A percentile compares a stretch with the other conserved stretches of the same genome.
These are phyloP conservation scores for Nicotiana otophora DNA, from an alignment of 257 asterid species.

Conservation along the genomic window DNA sequence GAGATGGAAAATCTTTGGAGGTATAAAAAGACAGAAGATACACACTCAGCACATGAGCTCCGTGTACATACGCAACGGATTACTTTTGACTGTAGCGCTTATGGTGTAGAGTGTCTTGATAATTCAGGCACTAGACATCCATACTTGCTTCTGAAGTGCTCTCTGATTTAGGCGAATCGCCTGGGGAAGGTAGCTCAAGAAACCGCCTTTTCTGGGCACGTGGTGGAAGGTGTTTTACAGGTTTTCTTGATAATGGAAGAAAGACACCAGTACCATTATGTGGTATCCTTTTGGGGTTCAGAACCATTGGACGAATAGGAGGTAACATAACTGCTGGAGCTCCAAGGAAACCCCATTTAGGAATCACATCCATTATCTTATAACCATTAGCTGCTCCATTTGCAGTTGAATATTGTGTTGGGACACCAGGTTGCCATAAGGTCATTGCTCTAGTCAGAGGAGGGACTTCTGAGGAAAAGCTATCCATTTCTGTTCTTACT, in stretches of 20 bases:
- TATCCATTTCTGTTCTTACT: constrained; percentile 48
- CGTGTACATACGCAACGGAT: background rate
- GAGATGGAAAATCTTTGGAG: background rate
- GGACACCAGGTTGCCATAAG: constrained; percentile 71
- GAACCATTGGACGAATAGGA: constrained; percentile 4
- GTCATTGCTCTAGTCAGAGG: constrained; percentile 47
- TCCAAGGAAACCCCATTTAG: constrained; percentile 38
- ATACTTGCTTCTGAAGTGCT: constrained; percentile 5
- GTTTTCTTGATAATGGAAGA: constrained; percentile 12
- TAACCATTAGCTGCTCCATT: constrained; percentile 19
- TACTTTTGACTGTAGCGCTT: background rate
- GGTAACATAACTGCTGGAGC: constrained; percentile 48
- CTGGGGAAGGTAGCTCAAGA: constrained; percentile 10
- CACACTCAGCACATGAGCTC: background rate
- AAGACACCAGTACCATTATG: constrained; percentile 14
- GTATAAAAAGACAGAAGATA: background rate
- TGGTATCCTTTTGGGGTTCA: constrained; percentile 6
- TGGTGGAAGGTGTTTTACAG: constrained; percentile 12
- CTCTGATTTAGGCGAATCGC: constrained; percentile 4
- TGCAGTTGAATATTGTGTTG: constrained; percentile 37
- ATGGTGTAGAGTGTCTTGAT: background rate
- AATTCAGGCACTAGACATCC: background rate
- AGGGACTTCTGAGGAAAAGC: constrained; percentile 15
- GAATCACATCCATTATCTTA: constrained; percentile 26
- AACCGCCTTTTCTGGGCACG: constrained; percentile 14